Evolutionary conservation across 805 yeast genomes (phyloP), one percentile per base, ranked within the genome.

Genomic region (Zygoascus ofunaensis): DNA sequence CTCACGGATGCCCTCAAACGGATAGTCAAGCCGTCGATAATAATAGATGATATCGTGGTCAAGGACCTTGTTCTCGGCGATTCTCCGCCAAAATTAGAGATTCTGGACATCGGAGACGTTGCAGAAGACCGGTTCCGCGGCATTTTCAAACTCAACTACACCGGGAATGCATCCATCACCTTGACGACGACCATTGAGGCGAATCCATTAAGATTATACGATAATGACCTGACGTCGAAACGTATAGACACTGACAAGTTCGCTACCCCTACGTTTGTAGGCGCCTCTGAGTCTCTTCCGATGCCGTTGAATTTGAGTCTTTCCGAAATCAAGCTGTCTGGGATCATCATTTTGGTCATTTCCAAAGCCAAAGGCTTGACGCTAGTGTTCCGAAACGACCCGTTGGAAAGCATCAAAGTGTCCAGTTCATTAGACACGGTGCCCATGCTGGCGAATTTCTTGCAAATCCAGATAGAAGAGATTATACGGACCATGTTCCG

Each of bases 341-440:
- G 94, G 1, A 87, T 87, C 47, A 87, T 89, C 20, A 82, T 87
- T 43, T 77, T 86, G 49, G 95, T 87, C 3, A 87, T 83, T 59
- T 77, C 82, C 23, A 80, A 83, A 55, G 71, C 82, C 3, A 85
- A 85, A 56, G 95, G 95, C 1, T 70, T 87, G 45, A 87, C 95
- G 0, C 66, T 87, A 34, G 95, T 87, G 24, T 87, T 87, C 65
- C 74, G 89, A 54, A 87, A 87, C 61, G 95, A 87, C 61, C 95
- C 95, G 0, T 69, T 87, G 45, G 94, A 86, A 53, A 74, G 80
- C 18, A 86, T 87, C 49, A 79, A 78, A 54, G 94, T 87, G 12
- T 77, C 80, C 49, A 83, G 94, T 4, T 81, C 94, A n/a, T 87
- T 87, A 62, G 94, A 87, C 63, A 76, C 79, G 34, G 82, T 87